These are phyloP conservation scores for Fusarium fracticaudum DNA, from an alignment of 2,329 filamentous ascomycete genomes.

Conservation along the genomic window DNA sequence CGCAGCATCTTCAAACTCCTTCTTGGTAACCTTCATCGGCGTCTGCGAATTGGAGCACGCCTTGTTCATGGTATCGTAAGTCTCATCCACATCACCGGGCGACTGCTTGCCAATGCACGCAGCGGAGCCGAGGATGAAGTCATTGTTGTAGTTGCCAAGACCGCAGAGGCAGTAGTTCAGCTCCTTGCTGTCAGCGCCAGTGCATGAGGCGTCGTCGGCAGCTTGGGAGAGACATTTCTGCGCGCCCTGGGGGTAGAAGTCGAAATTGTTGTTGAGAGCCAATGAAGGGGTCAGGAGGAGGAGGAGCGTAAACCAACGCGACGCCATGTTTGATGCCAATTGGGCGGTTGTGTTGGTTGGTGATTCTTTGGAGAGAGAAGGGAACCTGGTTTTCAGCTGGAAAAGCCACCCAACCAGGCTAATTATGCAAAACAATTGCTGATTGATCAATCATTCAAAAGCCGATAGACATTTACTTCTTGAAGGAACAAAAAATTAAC, in stretches of 20 bases:
- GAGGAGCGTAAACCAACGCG: slow-evolving; percentile 45
- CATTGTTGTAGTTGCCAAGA: slow-evolving; percentile 51
- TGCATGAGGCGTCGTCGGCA: slow-evolving; percentile 53
- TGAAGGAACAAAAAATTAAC: not conserved
- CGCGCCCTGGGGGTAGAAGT: slow-evolving; percentile 46
- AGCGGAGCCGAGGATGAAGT: slow-evolving; percentile 60
- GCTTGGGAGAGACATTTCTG: slow-evolving; percentile 56
- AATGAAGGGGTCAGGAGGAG: slow-evolving; percentile 38
- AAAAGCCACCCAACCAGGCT: slow-evolving; percentile 19
- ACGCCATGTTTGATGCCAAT: slow-evolving; percentile 38
- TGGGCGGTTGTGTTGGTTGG: not conserved
- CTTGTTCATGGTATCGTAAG: slow-evolving; percentile 55
- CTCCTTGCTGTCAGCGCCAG: slow-evolving; percentile 48
- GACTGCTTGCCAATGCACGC: slow-evolving; percentile 53
- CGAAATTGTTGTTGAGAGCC: slow-evolving; percentile 46
- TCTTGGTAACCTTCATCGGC: slow-evolving; percentile 53
- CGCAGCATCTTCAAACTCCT: slow-evolving; percentile 51
- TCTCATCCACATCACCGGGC: slow-evolving; percentile 50
- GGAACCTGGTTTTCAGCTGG: slow-evolving; percentile 21
- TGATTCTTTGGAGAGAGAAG: not conserved
- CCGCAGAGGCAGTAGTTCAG: slow-evolving; percentile 62
- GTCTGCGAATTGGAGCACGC: slow-evolving; percentile 58
- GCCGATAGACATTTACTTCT: not conserved
- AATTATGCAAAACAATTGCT: not conserved
- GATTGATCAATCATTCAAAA: slow-evolving; percentile 9